phyloP scores from a whole-genome alignment of 768 basidiomycete genomes.

The Trametes villosa region DNA sequence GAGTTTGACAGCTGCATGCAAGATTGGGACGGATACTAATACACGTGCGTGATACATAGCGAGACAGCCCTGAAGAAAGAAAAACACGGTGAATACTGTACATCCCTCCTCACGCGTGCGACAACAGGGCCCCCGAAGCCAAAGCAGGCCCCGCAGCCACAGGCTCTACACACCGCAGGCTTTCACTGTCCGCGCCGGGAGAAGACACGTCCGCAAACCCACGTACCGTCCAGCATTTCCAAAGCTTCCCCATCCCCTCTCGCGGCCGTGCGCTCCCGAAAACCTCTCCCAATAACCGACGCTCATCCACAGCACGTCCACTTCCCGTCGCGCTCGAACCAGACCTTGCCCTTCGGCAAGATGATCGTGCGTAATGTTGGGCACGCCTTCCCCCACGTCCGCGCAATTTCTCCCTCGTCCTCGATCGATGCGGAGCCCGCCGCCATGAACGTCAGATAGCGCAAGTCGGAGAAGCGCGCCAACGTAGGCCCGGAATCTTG shows the following conservation, averaged over 20 bases:
- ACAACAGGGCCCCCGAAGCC: neutral
- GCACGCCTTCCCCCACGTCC: slow-evolving; percentile 58
- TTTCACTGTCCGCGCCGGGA: neutral
- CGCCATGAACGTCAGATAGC: slow-evolving; percentile 68
- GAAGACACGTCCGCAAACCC: neutral
- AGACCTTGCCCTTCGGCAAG: slow-evolving; percentile 62
- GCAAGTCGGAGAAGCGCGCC: slow-evolving; percentile 40
- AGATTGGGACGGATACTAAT: neutral
- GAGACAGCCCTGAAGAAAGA: neutral
- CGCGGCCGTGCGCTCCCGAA: neutral
- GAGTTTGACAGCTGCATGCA: neutral
- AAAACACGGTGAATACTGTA: slow-evolving; percentile 10
- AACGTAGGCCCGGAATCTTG: slow-evolving; percentile 46
- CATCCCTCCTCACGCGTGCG: neutral
- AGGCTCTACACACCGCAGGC: too few species aligned
- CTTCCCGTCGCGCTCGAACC: slow-evolving; percentile 47
- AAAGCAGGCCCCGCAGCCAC: neutral
- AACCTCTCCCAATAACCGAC: neutral
- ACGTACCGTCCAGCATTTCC: neutral
- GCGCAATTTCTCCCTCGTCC: slow-evolving; percentile 57
- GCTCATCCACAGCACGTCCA: slow-evolving; percentile 27
- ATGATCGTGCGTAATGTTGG: slow-evolving; percentile 68
- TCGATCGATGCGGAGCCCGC: slow-evolving; percentile 35
- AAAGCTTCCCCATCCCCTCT: neutral
- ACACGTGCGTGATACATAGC: slow-evolving; percentile 1